Percentiles rank a stretch among this genome's conserved stretches.
Evolutionary conservation across 805 yeast genomes (phyloP).

Genomic region (Lipomyces spencermartinsiae): DNA sequence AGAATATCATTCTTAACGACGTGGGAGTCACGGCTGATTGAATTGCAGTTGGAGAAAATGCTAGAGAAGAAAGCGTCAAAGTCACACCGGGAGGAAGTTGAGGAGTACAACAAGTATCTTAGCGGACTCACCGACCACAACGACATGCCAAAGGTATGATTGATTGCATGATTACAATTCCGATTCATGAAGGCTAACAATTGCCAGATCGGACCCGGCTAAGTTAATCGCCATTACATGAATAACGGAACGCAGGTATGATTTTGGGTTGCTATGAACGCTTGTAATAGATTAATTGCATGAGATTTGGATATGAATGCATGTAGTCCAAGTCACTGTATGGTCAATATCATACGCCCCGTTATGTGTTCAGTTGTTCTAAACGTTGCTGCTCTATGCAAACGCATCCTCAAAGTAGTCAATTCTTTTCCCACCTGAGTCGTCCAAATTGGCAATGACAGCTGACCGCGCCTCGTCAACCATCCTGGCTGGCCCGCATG

Average conservation of each 20-base stretch:
- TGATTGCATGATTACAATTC: neutral
- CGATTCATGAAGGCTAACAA: neutral
- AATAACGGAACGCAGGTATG: neutral
- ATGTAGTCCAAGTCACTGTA: neutral
- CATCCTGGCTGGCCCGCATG: slow-evolving; percentile 68
- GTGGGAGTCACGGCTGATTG: neutral
- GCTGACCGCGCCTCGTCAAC: slow-evolving; percentile 62
- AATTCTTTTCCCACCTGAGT: slow-evolving; percentile 55
- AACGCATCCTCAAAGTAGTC: slow-evolving; percentile 78
- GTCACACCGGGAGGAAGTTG: slow-evolving; percentile 38
- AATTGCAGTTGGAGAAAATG: slow-evolving; percentile 31
- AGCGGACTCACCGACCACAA: slow-evolving; percentile 40
- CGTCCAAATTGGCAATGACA: slow-evolving; percentile 53
- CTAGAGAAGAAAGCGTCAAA: slow-evolving; percentile 38
- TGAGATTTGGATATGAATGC: neutral
- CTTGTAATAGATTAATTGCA: slow-evolving; percentile 1
- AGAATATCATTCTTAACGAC: slow-evolving; percentile 8
- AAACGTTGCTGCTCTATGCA: slow-evolving; percentile 56
- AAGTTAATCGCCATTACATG: slow-evolving; percentile 1
- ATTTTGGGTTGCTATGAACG: neutral
- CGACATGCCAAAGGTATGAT: slow-evolving; percentile 41
- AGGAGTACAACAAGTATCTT: slow-evolving; percentile 42
- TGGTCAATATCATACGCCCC: neutral
- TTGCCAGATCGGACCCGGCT: slow-evolving; percentile 32
- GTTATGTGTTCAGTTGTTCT: neutral